Conservation (phyloP, 192 early-diverging fungal genomes). For the Helicostylum pulchrum region DNA sequence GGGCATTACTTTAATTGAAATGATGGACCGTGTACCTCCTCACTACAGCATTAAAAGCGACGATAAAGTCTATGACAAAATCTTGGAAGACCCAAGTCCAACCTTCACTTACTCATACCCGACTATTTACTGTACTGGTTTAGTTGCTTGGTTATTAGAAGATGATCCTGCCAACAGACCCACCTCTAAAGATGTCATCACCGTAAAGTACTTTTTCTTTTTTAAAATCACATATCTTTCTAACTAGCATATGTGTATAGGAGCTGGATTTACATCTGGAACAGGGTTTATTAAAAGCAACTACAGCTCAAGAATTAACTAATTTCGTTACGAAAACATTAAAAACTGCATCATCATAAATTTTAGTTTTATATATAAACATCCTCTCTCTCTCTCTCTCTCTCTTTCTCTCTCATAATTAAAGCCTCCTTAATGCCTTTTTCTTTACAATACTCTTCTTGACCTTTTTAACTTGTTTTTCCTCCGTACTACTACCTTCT, state of each 20-base stretch:
- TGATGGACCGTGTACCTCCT: conserved; percentile 45
- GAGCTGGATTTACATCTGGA: conserved; percentile 34
- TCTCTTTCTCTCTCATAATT: neutral
- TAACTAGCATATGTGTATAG: conserved; percentile 6
- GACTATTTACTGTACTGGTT: conserved; percentile 28
- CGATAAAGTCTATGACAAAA: conserved; percentile 21
- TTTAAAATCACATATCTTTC: neutral
- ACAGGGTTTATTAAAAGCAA: conserved; percentile 22
- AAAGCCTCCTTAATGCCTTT: neutral
- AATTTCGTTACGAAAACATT: conserved; percentile 24
- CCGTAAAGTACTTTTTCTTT: conserved; percentile 8
- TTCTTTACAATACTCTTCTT: neutral
- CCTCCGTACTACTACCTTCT: neutral
- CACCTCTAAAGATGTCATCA: conserved; percentile 28
- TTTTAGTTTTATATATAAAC: no score
- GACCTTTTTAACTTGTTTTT: neutral
- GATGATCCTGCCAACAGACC: conserved; percentile 25
- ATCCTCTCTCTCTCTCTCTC: neutral
- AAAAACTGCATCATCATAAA: neutral
- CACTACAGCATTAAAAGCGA: conserved; percentile 32
- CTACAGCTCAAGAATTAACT: conserved; percentile 20
- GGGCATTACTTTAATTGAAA: conserved; percentile 42
- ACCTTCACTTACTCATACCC: conserved; percentile 37
- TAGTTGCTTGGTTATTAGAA: conserved; percentile 37
- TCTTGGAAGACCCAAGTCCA: conserved; percentile 28